Evolutionary conservation across 345 rosid genomes (phyloP).

Genomic region (Bruguiera parviflora): DNA sequence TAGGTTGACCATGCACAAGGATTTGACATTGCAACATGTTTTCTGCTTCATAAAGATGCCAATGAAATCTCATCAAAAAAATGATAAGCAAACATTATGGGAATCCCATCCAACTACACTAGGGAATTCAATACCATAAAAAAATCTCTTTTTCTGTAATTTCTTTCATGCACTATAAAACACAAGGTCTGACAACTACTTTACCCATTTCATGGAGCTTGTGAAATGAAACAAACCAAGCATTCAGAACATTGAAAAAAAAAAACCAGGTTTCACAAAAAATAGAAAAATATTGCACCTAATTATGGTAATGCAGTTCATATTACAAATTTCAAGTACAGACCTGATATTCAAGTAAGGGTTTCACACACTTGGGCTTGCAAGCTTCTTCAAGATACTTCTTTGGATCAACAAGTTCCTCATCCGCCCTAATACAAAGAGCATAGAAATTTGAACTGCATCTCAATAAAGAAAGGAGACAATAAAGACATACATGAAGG

Average conservation of each 20-base stretch:
- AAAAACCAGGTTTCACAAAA: neutral
- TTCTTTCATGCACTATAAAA: neutral
- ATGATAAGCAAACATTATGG: too few relatives aligned
- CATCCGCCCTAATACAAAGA: conserved; percentile 52
- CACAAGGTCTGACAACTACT: neutral
- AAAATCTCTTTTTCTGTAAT: neutral
- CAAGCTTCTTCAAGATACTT: conserved; percentile 54
- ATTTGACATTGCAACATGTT: too few relatives aligned
- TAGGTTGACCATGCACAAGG: too few relatives aligned
- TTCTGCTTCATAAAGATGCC: too few relatives aligned
- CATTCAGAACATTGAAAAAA: neutral
- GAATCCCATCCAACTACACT: too few relatives aligned
- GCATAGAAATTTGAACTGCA: neutral
- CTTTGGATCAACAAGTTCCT: conserved; percentile 61
- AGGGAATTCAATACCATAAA: too few relatives aligned
- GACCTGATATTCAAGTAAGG: conserved; percentile 52
- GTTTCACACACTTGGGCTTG: conserved; percentile 65
- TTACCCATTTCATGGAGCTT: neutral
- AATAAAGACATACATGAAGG: too few relatives aligned
- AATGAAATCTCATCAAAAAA: too few relatives aligned
- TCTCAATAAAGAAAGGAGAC: too few relatives aligned
- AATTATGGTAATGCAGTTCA: neutral
- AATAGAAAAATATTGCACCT: neutral
- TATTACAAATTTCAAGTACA: neutral
- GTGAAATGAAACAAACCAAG: neutral